A percentile compares a stretch with the other conserved stretches of the same genome.
Evolutionary conservation across 805 yeast species (phyloP).

Genomic region (Diddensiella santjacobensis): DNA sequence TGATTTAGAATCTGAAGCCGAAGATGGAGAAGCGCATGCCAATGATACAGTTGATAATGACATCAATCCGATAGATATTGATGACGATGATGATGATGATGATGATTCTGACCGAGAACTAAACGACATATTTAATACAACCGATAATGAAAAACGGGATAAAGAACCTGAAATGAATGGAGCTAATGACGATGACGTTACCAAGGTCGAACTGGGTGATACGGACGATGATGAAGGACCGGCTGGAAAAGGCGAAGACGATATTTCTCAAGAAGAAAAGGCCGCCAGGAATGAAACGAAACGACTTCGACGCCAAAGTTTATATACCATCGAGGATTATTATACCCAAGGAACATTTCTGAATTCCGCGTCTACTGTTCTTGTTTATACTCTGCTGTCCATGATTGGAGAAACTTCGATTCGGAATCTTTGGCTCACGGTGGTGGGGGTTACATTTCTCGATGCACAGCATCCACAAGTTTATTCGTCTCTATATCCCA

Average conservation of each 20-base stretch:
- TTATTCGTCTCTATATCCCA: constrained; percentile 66
- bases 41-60: constrained; percentile 23
- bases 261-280: constrained; percentile 17
- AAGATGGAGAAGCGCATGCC: constrained; percentile 23
- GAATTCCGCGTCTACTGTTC: constrained; percentile 69
- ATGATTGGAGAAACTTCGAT: constrained; percentile 74
- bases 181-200: constrained; percentile 14
- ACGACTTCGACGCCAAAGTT: constrained; percentile 24
- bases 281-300: constrained; percentile 18
- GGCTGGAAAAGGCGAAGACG: constrained; percentile 13
- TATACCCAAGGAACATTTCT: constrained; percentile 81
- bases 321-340: constrained; percentile 63
- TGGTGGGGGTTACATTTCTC: constrained; percentile 82
- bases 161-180: constrained; percentile 2
- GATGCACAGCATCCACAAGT: constrained; percentile 67
- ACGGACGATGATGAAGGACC: constrained; percentile 16
- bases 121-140: neutral
- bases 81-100: constrained; percentile 23
- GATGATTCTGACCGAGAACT: constrained; percentile 4
- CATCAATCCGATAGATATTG: constrained; percentile 24
- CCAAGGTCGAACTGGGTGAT: constrained; percentile 19
- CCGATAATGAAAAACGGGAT: neutral
- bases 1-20: constrained; percentile 29
- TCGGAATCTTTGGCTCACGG: constrained; percentile 77
- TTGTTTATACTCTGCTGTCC: constrained; percentile 74